phyloP scores from a whole-genome alignment of 2,329 filamentous ascomycete genomes.

The Volutella citrinella region DNA sequence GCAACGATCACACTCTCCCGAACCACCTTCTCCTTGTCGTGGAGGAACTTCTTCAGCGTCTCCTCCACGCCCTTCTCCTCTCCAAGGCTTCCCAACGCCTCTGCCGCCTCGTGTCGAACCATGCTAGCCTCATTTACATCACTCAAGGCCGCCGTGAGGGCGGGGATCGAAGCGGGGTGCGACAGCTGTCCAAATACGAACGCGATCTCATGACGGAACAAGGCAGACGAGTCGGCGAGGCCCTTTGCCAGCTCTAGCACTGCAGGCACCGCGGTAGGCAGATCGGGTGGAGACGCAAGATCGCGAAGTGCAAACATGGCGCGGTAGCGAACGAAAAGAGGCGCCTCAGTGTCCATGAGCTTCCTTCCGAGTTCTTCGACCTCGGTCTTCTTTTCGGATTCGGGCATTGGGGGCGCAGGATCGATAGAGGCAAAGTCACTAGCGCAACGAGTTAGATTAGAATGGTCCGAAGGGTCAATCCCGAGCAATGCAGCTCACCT shows the following conservation, averaged over 20 bases:
- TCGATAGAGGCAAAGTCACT: constrained; percentile 97
- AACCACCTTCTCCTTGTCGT: constrained; percentile 91
- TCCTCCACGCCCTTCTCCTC: constrained; percentile 93
- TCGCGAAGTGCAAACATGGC: constrained; percentile 98
- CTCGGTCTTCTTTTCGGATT: constrained; percentile 66
- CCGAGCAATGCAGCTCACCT: constrained; percentile 64
- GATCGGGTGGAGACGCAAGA: constrained; percentile 86
- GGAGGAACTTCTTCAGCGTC: constrained; percentile 74
- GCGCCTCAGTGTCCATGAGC: constrained; percentile 73
- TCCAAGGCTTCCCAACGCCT: constrained; percentile 90
- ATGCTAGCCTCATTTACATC: constrained; percentile 84
- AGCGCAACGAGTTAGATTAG: too few species aligned
- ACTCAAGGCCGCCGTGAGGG: constrained; percentile 73
- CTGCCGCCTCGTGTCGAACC: constrained; percentile 96
- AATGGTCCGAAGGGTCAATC: too few species aligned
- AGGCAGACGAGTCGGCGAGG: constrained; percentile 78
- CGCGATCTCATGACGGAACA: constrained; percentile 96
- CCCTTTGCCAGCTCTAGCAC: constrained; percentile 83
- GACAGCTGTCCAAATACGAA: constrained; percentile 97
- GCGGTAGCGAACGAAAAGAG: constrained; percentile 89
- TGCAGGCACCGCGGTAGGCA: constrained; percentile 85
- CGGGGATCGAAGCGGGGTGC: constrained; percentile 94
- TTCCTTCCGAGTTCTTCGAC: constrained; percentile 74
- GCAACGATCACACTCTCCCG: constrained; percentile 93
- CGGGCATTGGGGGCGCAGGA: constrained; percentile 83